A percentile compares a stretch with the other conserved stretches of the same genome.
These are phyloP conservation scores for Phytopythium litorale DNA, from an alignment of 352 stramenopile genomes.

Conservation along the genomic window DNA sequence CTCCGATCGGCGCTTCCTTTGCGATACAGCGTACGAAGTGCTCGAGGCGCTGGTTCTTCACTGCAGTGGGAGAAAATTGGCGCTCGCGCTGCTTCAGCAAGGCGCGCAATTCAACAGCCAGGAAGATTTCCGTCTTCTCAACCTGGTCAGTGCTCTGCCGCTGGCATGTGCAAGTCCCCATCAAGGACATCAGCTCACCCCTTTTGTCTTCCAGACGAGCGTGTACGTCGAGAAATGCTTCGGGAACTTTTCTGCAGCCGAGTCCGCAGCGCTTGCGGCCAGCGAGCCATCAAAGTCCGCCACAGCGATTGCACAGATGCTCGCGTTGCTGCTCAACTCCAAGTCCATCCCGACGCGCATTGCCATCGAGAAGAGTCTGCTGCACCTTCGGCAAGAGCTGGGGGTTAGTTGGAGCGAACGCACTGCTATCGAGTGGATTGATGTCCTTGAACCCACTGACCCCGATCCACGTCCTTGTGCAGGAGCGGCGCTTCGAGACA, in stretches of 20 bases:
- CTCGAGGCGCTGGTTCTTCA: constrained; percentile 48
- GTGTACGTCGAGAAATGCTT: constrained; percentile 65
- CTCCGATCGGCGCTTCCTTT: constrained; percentile 54
- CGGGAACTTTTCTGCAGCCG: constrained; percentile 23
- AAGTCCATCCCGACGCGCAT: constrained; percentile 46
- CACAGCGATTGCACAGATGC: constrained; percentile 18
- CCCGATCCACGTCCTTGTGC: not conserved
- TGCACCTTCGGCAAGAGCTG: constrained; percentile 33
- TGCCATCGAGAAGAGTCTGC: constrained; percentile 38
- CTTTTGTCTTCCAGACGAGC: constrained; percentile 22
- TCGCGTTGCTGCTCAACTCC: constrained; percentile 27
- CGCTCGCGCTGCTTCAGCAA: constrained; percentile 30
- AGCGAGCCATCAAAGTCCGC: constrained; percentile 10
- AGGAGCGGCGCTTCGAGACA: constrained; percentile 6
- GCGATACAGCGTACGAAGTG: constrained; percentile 53
- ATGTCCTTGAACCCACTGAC: not conserved
- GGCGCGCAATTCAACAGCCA: constrained; percentile 18
- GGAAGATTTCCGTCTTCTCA: constrained; percentile 44
- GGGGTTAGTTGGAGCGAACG: constrained; percentile 16
- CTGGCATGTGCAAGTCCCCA: not conserved
- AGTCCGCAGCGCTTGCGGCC: constrained; percentile 23
- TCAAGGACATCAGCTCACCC: not conserved
- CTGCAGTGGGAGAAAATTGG: constrained; percentile 41
- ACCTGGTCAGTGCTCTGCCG: constrained; percentile 30
- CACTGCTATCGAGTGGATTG: not conserved